Percentiles rank a stretch among this genome's conserved stretches.
Evolutionary conservation across 441 rosid genomes (phyloP).

Genomic region (Euphorbia celastroides): DNA sequence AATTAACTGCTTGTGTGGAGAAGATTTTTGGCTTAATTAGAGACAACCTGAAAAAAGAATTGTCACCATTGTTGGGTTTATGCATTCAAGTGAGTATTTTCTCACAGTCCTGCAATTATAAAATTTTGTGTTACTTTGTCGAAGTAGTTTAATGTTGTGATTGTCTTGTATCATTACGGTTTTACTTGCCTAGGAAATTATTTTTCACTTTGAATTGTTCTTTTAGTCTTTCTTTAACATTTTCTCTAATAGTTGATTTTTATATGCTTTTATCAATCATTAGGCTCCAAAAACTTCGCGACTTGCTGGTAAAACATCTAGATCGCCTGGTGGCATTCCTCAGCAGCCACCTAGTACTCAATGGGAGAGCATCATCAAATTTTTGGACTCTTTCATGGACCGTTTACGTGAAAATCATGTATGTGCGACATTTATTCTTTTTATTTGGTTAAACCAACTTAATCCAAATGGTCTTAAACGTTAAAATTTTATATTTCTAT

Average conservation of each 20-base stretch:
- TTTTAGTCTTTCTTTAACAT: conserved; percentile 12
- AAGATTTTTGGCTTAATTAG: conserved; percentile 97
- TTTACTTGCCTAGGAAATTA: background rate
- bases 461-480: background rate
- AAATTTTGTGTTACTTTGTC: background rate
- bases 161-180: background rate
- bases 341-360: conserved; percentile 69
- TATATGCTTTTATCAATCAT: background rate
- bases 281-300: conserved; percentile 89
- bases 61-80: conserved; percentile 70
- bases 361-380: conserved; percentile 88
- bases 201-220: background rate
- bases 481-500: background rate
- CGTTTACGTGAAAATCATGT: conserved; percentile 81
- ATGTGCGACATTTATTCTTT: conserved; percentile 26
- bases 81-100: conserved; percentile 78
- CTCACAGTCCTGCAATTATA: background rate
- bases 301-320: conserved; percentile 69
- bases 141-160: background rate
- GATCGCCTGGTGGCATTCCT: conserved; percentile 62
- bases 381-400: conserved; percentile 86
- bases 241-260: conserved; percentile 1
- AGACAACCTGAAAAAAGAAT: conserved; percentile 91
- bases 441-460: background rate
- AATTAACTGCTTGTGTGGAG: conserved; percentile 95